Conservation (phyloP, 1,284 basidiomycete species). For the Microstroma glucosiphilum region DNA sequence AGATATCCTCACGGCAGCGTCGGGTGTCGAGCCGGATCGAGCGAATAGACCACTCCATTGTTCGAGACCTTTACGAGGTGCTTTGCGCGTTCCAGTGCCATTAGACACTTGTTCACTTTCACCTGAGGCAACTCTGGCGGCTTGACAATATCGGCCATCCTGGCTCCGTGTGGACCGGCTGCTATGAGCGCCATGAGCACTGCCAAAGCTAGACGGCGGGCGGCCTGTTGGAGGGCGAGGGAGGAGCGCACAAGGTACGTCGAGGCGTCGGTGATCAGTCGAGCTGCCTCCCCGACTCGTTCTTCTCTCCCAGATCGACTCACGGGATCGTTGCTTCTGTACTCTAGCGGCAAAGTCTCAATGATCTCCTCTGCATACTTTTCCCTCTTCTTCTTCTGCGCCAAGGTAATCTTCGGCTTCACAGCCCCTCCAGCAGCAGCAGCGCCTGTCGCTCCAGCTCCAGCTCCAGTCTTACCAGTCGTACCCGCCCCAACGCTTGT, state of each 20-base stretch:
- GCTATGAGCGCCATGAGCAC: conserved; percentile 44
- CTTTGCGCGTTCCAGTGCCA: conserved; percentile 80
- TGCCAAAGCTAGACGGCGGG: conserved; percentile 21
- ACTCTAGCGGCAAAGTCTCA: conserved; percentile 76
- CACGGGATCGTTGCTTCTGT: conserved; percentile 73
- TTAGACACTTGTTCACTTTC: conserved; percentile 83
- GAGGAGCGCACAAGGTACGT: not conserved
- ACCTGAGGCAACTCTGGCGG: conserved; percentile 79
- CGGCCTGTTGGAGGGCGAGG: not conserved
- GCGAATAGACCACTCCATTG: conserved; percentile 48
- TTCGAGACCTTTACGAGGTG: conserved; percentile 63
- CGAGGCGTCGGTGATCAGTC: conserved; percentile 51
- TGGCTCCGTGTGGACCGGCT: conserved; percentile 28
- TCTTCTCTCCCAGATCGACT: no score
- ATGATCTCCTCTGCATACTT: conserved; percentile 58
- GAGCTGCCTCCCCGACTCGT: no score
- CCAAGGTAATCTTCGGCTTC: conserved; percentile 66
- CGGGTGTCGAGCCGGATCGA: conserved; percentile 34
- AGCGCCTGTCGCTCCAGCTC: not conserved
- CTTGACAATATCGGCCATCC: conserved; percentile 65
- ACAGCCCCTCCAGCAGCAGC: conserved; percentile 18
- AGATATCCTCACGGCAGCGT: conserved; percentile 20
- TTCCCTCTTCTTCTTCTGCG: conserved; percentile 74
- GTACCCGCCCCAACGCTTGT: not conserved
- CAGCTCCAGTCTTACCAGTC: not conserved